A percentile compares a stretch with the other conserved stretches of the same genome.
These are phyloP conservation scores for Rhizopogon vesiculosus DNA, from an alignment of 768 basidiomycete genomes.

Conservation along the genomic window DNA sequence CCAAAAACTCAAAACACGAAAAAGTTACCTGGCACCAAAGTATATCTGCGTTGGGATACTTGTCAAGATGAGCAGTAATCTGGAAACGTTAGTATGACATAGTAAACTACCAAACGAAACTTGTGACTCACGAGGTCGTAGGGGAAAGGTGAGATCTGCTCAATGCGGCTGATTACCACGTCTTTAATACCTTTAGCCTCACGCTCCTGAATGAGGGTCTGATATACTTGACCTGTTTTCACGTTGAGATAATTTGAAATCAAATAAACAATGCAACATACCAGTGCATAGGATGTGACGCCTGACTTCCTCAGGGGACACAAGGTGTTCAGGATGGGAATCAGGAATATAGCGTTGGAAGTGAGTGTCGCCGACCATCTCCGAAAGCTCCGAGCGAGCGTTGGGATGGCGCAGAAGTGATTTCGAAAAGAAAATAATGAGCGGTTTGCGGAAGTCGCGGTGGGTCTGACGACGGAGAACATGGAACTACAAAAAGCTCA, in stretches of 20 bases:
- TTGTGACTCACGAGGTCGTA: slow-evolving; percentile 73
- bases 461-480: slow-evolving; percentile 95
- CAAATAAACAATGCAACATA: slow-evolving; percentile 19
- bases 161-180: slow-evolving; percentile 89
- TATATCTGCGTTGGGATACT: slow-evolving; percentile 91
- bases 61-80: slow-evolving; percentile 92
- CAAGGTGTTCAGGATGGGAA: slow-evolving; percentile 62
- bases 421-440: slow-evolving; percentile 90
- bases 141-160: slow-evolving; percentile 96
- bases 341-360: slow-evolving; percentile 97
- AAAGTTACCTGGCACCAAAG: slow-evolving; percentile 79
- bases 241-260: slow-evolving; percentile 2
- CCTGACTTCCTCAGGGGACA: slow-evolving; percentile 79
- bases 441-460: slow-evolving; percentile 97
- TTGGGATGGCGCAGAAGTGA: slow-evolving; percentile 90
- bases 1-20: neutral
- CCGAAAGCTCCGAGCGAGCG: slow-evolving; percentile 80
- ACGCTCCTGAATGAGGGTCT: slow-evolving; percentile 82
- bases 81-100: slow-evolving; percentile 25
- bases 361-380: slow-evolving; percentile 84
- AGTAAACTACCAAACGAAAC: neutral
- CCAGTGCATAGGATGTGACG: slow-evolving; percentile 89
- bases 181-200: slow-evolving; percentile 89
- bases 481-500: slow-evolving; percentile 61
- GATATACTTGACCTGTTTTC: slow-evolving; percentile 84